Base-by-base conservation (phyloP, 805 yeast species). In the Grigorovia jiainica region DNA sequence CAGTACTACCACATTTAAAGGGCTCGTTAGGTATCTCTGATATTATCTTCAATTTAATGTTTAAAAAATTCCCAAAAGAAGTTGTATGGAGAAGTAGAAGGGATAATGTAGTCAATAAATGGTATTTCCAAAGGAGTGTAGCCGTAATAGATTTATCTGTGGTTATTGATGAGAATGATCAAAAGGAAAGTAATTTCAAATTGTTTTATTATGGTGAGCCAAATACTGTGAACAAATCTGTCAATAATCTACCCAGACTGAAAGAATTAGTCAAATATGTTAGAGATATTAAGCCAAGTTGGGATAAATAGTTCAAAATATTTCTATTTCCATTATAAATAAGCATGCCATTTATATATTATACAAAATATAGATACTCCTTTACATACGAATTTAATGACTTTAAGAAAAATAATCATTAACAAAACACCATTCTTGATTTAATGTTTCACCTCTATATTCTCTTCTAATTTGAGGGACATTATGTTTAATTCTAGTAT, bases 11-110 rank as follows among this genome's bases (percentile, higher is more conserved):
- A 34, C 71, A 74, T 38, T 70, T 85, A 46, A 97, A 92, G 61
- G 97, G 98, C 0, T 77, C 92, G 0, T 79, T 94, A 4, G 95
- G 97, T 4, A 79, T 90, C 11, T 97, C 98, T 0, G 98, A 92
- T 57, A 77, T 92, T 18, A 79, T 90, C 19, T 87, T 92, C 68
- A 92, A 90, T 57, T 71, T 83, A 7, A 76, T 92, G 69, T 67
- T 68, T 33, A 75, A 75, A 39, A 61, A 77, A 30, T 89, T 79
- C 55, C 83, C 86, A 0, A 63, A 71, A 13, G 92, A 87, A 56
- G 60, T 87, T 10, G 65, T 92, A 2, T 92, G 98, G 98, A 74
- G 98, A 53, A 90, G 97, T 1, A 68, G 95, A 36, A 73, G 73
- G 44, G 74, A 66, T 42, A 92, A 92, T 60, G 95, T 96, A 0